Evolutionary conservation across 2,329 filamentous ascomycete species (phyloP), one percentile per base, ranked within the genome.

Genomic region (Leptographium wingfieldii): DNA sequence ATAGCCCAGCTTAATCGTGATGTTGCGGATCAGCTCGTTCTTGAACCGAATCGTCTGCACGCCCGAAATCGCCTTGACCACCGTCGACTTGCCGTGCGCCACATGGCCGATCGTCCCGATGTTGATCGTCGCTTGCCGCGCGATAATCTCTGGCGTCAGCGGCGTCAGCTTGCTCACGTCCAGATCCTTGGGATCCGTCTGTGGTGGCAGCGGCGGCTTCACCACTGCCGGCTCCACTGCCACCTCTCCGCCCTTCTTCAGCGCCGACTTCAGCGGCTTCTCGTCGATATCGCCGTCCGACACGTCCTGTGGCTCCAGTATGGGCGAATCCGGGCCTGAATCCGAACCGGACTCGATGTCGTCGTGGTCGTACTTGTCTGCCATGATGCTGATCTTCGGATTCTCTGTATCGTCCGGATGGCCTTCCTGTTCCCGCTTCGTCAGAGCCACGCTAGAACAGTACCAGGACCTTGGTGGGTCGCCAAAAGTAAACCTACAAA

Each of bases 11-110:
- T 99, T 99, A 81, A 99, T 99, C 70, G 94, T 99, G 71, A 99
- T 99, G 76, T 99, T 99, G 71, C 94, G 84, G 78, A 97, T 95
- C 77, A 96, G 79, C 78, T 99, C 94, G 79, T 97, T 99, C 87
- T 99, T 99, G 82, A 99, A 99, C 68, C 94, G 85, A 71, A 99
- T 94, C 22, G 94, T 99, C 82, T 99, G 94, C 65, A 99, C 94
- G 64, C 94, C 94, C 1, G 94, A 97, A 69, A 99, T 97, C 69
- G 94, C 94, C 82, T 99, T 99, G 69, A 99, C 94, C 57, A 99
- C 94, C 27, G 94, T 99, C 63, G 90, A 96, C 76, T 97, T 97
- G 72, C 92, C 92, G 87, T 97, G 92, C 71, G 94, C 94, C 80
- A 97, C 92, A 74, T 97, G 94, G 60, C 92, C 92, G 74, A 99